These are phyloP conservation scores for Mortierella sp. DNA, from an alignment of 371 early-diverging fungal genomes.

Conservation along the genomic window DNA sequence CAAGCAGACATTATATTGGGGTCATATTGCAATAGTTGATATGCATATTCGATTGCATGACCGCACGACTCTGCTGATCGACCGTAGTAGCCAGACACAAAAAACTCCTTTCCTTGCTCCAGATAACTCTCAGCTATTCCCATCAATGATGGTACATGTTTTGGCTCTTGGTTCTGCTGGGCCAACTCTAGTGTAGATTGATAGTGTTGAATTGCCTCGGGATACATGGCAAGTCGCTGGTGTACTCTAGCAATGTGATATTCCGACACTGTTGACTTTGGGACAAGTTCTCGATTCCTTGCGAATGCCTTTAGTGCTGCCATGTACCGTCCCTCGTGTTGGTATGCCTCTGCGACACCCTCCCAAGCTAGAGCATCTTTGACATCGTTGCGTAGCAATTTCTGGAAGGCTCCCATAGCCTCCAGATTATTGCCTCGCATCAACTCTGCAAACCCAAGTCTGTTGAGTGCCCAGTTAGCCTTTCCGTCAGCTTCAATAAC, in stretches of 20 bases:
- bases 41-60: constrained; percentile 59
- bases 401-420: constrained; percentile 88
- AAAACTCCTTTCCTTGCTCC: constrained; percentile 72
- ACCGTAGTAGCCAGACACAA: constrained; percentile 80
- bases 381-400: constrained; percentile 78
- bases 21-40: constrained; percentile 50
- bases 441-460: constrained; percentile 81
- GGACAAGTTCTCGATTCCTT: constrained; percentile 78
- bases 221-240: constrained; percentile 73
- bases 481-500: constrained; percentile 56
- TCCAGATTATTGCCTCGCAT: constrained; percentile 68
- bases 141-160: constrained; percentile 67
- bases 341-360: constrained; percentile 90
- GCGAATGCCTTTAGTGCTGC: constrained; percentile 87
- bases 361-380: constrained; percentile 83
- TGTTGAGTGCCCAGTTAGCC: constrained; percentile 84
- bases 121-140: constrained; percentile 77
- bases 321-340: constrained; percentile 85
- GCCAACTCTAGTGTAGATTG: constrained; percentile 60
- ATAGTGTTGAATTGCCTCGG: constrained; percentile 75
- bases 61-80: constrained; percentile 73
- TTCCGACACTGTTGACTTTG: constrained; percentile 61
- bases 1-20: constrained; percentile 63
- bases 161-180: constrained; percentile 54
- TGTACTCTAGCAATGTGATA: constrained; percentile 73